Evolutionary conservation across 768 basidiomycete genomes (phyloP).

Genomic region (Lyophyllum shimeji): DNA sequence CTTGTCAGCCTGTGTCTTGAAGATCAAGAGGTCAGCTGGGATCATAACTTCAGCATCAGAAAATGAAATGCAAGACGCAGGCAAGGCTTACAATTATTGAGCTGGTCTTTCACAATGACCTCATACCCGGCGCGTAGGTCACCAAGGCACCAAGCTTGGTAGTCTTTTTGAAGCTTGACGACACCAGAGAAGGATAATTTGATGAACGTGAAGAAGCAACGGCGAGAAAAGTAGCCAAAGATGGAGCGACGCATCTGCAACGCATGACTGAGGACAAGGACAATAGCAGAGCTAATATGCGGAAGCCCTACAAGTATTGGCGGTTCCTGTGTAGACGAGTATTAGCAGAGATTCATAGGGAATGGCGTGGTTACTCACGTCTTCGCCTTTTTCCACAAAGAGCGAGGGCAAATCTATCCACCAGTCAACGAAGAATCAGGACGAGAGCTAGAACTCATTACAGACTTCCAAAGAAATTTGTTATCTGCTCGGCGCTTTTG

Average conservation of each 20-base stretch:
- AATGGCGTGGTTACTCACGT: conserved; percentile 33
- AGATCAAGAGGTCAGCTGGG: conserved; percentile 51
- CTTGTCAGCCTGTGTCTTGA: conserved; percentile 64
- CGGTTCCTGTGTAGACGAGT: conserved; percentile 22
- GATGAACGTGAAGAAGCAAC: conserved; percentile 71
- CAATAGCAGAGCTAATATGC: neutral
- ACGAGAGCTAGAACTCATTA: neutral
- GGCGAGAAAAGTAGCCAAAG: conserved; percentile 79
- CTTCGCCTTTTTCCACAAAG: conserved; percentile 59
- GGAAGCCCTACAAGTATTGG: conserved; percentile 31
- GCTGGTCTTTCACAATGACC: conserved; percentile 48
- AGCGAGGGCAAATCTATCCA: conserved; percentile 51
- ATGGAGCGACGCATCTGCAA: conserved; percentile 69
- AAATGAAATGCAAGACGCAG: neutral
- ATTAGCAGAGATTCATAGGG: neutral
- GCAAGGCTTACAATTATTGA: conserved; percentile 41
- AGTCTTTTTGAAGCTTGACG: conserved; percentile 65
- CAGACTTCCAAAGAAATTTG: conserved; percentile 59
- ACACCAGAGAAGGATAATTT: conserved; percentile 77
- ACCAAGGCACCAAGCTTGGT: conserved; percentile 60
- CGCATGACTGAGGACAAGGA: neutral
- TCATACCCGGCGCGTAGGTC: conserved; percentile 48
- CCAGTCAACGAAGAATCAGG: neutral
- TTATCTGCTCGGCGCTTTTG: conserved; percentile 55
- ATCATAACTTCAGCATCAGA: neutral